A percentile compares a stretch with the other conserved stretches of the same genome.
Evolutionary conservation across 345 rosid species (phyloP).

Genomic region (Eucalyptus cladocalyx): DNA sequence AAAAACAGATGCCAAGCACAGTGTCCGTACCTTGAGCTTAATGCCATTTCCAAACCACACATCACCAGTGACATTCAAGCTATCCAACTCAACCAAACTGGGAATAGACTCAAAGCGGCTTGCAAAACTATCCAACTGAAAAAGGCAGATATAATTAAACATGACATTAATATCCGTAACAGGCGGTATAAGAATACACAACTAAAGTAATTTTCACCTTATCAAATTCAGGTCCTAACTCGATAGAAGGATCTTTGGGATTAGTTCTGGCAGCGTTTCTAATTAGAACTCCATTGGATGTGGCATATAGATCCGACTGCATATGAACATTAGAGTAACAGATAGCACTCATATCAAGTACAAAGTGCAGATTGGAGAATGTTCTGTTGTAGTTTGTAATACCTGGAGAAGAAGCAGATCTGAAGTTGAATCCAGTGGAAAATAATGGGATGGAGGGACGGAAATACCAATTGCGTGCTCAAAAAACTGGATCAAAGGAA

Average conservation of each 20-base stretch:
- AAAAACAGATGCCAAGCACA: neutral
- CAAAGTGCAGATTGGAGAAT: neutral
- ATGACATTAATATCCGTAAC: neutral
- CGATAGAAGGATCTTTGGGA: slow-evolving; percentile 29
- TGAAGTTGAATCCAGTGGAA: slow-evolving; percentile 35
- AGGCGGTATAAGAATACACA: neutral
- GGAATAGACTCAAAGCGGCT: slow-evolving; percentile 48
- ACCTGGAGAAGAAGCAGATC: slow-evolving; percentile 53
- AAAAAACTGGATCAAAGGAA: slow-evolving; percentile 22
- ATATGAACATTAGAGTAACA: neutral
- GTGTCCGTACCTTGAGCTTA: slow-evolving; percentile 33
- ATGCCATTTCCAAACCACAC: slow-evolving; percentile 58
- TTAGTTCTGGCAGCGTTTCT: slow-evolving; percentile 20
- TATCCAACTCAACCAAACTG: slow-evolving; percentile 34
- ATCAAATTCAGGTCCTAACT: slow-evolving; percentile 43
- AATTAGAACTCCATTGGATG: slow-evolving; percentile 19
- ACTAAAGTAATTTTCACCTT: slow-evolving; percentile 15
- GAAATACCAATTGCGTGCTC: slow-evolving; percentile 21
- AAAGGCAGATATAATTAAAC: neutral
- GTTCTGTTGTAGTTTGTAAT: neutral
- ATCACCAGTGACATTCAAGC: slow-evolving; percentile 49
- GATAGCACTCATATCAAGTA: neutral
- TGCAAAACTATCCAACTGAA: slow-evolving; percentile 29
- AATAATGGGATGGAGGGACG: slow-evolving; percentile 30
- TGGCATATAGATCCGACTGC: slow-evolving; percentile 51